phyloP scores from a whole-genome alignment of 768 basidiomycete genomes.

The Cystobasidium ongulense region DNA sequence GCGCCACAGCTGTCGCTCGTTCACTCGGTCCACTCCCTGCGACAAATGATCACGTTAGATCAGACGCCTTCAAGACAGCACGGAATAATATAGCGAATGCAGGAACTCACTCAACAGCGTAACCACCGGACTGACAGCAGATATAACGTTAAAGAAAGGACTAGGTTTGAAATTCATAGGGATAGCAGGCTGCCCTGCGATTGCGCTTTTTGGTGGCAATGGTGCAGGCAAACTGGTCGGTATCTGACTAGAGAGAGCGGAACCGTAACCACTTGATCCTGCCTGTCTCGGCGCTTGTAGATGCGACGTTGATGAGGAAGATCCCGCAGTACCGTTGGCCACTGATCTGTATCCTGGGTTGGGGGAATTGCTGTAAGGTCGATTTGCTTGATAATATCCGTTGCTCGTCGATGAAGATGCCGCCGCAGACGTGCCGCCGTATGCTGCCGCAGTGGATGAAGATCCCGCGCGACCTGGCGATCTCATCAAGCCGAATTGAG shows the following conservation, averaged over 20 bases:
- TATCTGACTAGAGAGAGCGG: background rate
- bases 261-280: background rate
- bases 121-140: constrained; percentile 19
- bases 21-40: constrained; percentile 45
- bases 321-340: background rate
- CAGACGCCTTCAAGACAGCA: constrained; percentile 53
- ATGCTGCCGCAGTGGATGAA: background rate
- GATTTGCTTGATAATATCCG: background rate
- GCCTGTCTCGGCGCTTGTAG: background rate
- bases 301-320: background rate
- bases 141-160: constrained; percentile 40
- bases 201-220: background rate
- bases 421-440: background rate
- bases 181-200: constrained; percentile 13
- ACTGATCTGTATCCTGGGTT: background rate
- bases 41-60: too few species aligned
- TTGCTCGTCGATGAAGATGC: background rate
- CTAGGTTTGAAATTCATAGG: constrained; percentile 37
- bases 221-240: background rate
- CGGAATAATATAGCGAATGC: too few species aligned
- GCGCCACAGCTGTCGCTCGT: constrained; percentile 57
- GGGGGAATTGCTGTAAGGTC: background rate
- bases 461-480: background rate
- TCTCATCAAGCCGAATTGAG: constrained; percentile 3
- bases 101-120: background rate